phyloP scores from a whole-genome alignment of 1,284 basidiomycete genomes.

The Pseudozyma flocculosa region DNA sequence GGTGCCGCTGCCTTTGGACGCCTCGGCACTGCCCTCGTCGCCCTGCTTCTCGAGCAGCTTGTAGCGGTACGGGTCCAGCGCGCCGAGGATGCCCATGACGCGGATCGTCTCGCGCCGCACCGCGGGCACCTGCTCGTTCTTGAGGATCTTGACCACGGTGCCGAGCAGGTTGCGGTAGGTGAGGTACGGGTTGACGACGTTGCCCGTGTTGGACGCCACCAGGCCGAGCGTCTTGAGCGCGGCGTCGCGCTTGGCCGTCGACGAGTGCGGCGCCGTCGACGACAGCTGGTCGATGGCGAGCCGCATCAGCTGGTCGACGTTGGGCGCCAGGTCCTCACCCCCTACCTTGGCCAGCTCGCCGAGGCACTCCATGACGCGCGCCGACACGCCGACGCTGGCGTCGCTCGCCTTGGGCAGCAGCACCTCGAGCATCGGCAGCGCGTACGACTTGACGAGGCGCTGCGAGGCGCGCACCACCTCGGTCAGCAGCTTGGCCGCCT shows the following conservation, averaged over 20 bases:
- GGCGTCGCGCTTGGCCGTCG: constrained; percentile 70
- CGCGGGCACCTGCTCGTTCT: constrained; percentile 74
- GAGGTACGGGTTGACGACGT: constrained; percentile 86
- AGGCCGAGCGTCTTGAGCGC: constrained; percentile 92
- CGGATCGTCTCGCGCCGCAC: constrained; percentile 80
- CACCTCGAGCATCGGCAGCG: constrained; percentile 90
- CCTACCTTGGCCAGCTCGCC: constrained; percentile 92
- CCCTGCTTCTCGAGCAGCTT: constrained; percentile 75
- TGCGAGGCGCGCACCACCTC: constrained; percentile 69
- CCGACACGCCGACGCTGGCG: constrained; percentile 80
- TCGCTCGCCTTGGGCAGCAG: constrained; percentile 86
- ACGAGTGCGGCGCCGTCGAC: constrained; percentile 61
- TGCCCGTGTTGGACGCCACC: constrained; percentile 91
- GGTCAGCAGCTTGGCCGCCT: constrained; percentile 53
- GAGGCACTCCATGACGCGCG: constrained; percentile 88
- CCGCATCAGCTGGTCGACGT: constrained; percentile 83
- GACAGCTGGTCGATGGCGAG: constrained; percentile 85
- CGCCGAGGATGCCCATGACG: constrained; percentile 92
- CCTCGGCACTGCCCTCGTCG: constrained; percentile 67
- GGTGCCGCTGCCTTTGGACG: constrained; percentile 61
- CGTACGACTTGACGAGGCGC: constrained; percentile 92
- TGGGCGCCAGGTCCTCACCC: constrained; percentile 82
- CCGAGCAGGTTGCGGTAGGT: constrained; percentile 89
- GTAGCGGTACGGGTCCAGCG: constrained; percentile 93
- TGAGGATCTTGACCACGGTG: constrained; percentile 80